Evolutionary conservation across 2,329 filamentous ascomycete species (phyloP), one percentile per base, ranked within the genome.

Genomic region (Madurella mycetomatis): DNA sequence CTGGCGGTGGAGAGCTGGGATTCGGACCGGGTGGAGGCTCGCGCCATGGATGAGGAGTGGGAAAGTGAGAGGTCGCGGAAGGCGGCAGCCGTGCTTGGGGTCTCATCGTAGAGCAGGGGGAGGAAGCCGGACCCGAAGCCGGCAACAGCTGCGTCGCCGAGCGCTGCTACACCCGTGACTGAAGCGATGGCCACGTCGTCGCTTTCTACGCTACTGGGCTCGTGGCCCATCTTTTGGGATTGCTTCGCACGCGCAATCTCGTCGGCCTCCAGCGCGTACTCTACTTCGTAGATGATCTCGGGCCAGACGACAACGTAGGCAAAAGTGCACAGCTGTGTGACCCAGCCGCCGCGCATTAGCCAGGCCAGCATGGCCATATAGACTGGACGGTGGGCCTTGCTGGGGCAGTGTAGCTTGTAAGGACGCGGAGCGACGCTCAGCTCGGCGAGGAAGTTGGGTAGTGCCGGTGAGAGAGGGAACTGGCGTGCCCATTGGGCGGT

Each of bases 341-440:
- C 92, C 88, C 94, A 96, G 13, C 90, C 91, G 45, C 90, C 88
- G 41, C 92, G 85, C 74, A 97, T 84, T 9, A 99, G 80, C 90
- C 92, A 99, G 18, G 90, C 91, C 25, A 99, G 76, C 70, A 97
- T 95, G 34, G 89, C 83, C 70, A 97, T 86, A 69, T 96, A 99
- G 2, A 86, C 85, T 7, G 86, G 85, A 42, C 92, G 88, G 67
- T 96, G 91, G 64, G 90, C 87, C 68, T 92, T 91, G 65, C 85
- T 91, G 0, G 92, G 92, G 43, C 92, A 91, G 61, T 95, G 86
- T 51, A 80, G 80, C 64, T 90, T 89, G 73, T 92, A 99, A 0
- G 88, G 85, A 31, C 90, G 83, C 1, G 94, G 92, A 3, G 85
- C 85, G 5, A 86, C 85, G 40, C 89, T 94, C 7, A 99, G 76